Percentiles rank a stretch among this genome's conserved stretches.
These are phyloP conservation scores for Fraxinus nigra DNA, from an alignment of 305 asterid genomes.

Conservation along the genomic window DNA sequence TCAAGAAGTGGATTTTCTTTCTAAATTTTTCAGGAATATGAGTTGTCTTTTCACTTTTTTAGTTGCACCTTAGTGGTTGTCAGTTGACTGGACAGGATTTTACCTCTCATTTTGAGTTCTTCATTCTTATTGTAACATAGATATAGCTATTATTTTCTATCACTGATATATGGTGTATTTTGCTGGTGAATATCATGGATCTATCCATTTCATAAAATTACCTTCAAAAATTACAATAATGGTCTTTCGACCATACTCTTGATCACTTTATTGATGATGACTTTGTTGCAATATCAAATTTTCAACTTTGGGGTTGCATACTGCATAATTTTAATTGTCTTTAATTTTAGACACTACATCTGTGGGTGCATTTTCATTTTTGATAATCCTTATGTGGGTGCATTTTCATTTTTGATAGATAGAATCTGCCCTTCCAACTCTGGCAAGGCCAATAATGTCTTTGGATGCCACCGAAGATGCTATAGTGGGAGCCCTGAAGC, in stretches of 20 bases:
- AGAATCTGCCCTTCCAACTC: slow-evolving; percentile 90
- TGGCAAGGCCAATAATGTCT: slow-evolving; percentile 93
- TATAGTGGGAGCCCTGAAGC: slow-evolving; percentile 83
- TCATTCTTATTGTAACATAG: slow-evolving; percentile 7
- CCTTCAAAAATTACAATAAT: not conserved
- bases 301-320: not conserved
- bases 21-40: not conserved
- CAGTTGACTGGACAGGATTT: slow-evolving; percentile 4
- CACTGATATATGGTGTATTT: not conserved
- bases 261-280: slow-evolving; percentile 8
- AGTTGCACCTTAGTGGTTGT: slow-evolving; percentile 7
- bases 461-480: slow-evolving; percentile 98
- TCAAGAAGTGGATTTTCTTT: not conserved
- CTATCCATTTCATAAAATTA: not conserved
- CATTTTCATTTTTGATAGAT: slow-evolving; percentile 57
- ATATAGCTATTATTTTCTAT: not conserved
- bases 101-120: not conserved
- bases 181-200: not conserved
- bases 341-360: slow-evolving; percentile 10
- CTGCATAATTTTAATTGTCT: not conserved
- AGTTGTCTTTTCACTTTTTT: not conserved
- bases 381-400: slow-evolving; percentile 30
- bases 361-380: slow-evolving; percentile 32
- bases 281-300: not conserved
- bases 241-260: not conserved